Evolutionary conservation across 2,329 filamentous ascomycete genomes (phyloP).

Genomic region (Claviceps pazoutovae): DNA sequence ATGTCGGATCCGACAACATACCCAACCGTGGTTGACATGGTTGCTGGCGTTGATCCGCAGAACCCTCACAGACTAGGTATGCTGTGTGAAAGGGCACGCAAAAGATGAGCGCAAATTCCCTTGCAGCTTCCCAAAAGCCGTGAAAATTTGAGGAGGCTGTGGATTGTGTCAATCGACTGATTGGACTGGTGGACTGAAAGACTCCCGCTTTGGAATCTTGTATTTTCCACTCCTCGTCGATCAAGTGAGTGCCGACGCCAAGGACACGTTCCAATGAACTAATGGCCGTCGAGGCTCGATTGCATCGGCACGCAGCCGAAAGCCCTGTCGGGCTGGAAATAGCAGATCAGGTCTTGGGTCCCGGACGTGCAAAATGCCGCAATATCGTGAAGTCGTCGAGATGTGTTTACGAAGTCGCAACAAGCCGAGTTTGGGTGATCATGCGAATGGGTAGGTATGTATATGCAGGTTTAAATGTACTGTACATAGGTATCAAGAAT

Average conservation of each 20-base stretch:
- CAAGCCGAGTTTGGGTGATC: no score
- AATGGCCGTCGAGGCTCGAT: slow-evolving; percentile 2
- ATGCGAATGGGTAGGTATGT: no score
- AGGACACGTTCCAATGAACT: not conserved
- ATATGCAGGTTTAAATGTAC: no score
- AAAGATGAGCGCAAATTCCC: not conserved
- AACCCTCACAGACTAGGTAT: not conserved
- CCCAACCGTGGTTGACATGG: slow-evolving; percentile 25
- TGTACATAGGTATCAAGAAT: no score
- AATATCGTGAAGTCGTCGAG: not conserved
- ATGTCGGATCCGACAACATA: slow-evolving; percentile 12
- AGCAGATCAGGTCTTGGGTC: not conserved
- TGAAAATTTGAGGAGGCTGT: not conserved
- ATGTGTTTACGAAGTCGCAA: not conserved
- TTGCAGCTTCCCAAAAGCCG: not conserved
- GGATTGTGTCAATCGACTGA: no score
- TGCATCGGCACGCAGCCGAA: not conserved
- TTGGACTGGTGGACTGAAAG: not conserved
- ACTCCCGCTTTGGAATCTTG: not conserved
- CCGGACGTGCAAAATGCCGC: not conserved
- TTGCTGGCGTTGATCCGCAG: not conserved
- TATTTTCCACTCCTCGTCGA: not conserved
- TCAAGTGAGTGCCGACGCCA: not conserved
- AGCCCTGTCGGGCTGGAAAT: not conserved
- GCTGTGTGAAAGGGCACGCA: not conserved